phyloP scores from a whole-genome alignment of 2,329 filamentous ascomycete genomes.

The Pseudogymnoascus sp. region DNA sequence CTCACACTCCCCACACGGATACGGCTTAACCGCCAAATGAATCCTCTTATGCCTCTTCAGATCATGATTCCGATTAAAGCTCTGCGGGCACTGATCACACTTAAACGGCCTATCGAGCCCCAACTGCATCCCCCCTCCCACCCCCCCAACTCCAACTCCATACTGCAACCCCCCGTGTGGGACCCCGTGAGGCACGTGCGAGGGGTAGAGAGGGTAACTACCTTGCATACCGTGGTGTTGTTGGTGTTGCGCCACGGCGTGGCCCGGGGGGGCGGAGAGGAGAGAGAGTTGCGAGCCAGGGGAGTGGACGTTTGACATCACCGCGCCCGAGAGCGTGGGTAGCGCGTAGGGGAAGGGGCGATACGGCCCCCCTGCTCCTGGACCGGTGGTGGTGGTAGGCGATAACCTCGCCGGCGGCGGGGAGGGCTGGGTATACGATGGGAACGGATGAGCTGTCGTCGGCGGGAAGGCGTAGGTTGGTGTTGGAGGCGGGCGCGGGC shows the following conservation, averaged over 20 bases:
- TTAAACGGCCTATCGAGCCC: slow-evolving; percentile 73
- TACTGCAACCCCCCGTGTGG: neutral
- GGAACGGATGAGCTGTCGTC: slow-evolving; percentile 38
- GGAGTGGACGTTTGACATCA: slow-evolving; percentile 71
- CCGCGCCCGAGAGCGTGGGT: slow-evolving; percentile 54
- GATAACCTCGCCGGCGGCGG: slow-evolving; percentile 35
- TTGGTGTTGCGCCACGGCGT: slow-evolving; percentile 35
- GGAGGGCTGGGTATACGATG: slow-evolving; percentile 41
- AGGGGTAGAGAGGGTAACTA: neutral
- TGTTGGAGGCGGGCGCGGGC: slow-evolving; percentile 45
- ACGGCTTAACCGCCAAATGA: slow-evolving; percentile 90
- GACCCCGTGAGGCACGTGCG: neutral
- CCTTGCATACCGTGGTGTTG: neutral
- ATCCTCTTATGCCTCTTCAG: slow-evolving; percentile 93
- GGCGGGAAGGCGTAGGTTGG: slow-evolving; percentile 48
- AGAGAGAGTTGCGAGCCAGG: slow-evolving; percentile 65
- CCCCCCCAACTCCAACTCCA: neutral
- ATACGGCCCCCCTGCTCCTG: slow-evolving; percentile 33
- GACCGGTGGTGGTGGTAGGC: slow-evolving; percentile 31
- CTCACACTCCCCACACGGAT: slow-evolving; percentile 81
- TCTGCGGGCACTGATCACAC: slow-evolving; percentile 85
- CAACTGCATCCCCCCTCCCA: slow-evolving; percentile 24
- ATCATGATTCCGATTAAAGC: slow-evolving; percentile 94
- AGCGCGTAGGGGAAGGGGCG: slow-evolving; percentile 41
- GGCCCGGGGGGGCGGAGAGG: slow-evolving; percentile 39